These are phyloP conservation scores for Plasmodium cynomolgi DNA, from an alignment of 169 alveolate genomes.

Conservation along the genomic window DNA sequence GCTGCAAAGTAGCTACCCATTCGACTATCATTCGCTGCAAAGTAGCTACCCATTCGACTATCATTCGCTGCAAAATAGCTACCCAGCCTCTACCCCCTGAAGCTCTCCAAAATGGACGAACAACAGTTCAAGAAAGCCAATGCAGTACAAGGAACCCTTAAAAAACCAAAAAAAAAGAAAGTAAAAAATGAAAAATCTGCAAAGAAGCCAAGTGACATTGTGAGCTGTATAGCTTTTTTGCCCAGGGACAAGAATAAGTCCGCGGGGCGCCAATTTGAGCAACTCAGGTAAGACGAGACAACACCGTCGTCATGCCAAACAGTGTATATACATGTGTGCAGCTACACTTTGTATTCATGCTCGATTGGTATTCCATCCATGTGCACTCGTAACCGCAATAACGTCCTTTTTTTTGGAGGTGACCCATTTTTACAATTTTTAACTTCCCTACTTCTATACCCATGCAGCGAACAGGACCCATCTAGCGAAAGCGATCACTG, in stretches of 20 bases:
- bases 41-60: no score
- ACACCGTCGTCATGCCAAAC: not conserved
- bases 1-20: not conserved
- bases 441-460: not conserved
- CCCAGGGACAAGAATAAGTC: constrained; percentile 9
- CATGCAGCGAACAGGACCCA: not conserved
- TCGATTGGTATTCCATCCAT: not conserved
- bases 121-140: not conserved
- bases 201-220: constrained; percentile 25
- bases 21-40: not conserved
- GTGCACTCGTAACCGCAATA: not conserved
- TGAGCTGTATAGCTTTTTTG: constrained; percentile 28
- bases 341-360: not conserved
- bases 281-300: not conserved
- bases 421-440: not conserved
- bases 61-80: not conserved
- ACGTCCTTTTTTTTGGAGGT: no score
- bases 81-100: not conserved
- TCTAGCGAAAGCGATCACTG: not conserved
- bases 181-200: not conserved
- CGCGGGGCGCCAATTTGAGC: not conserved
- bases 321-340: not conserved
- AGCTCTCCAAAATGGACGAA: not conserved
- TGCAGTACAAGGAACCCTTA: not conserved
- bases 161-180: not conserved